Conservation (phyloP, 2,329 filamentous ascomycete genomes). For the Elsinoe ampelina region DNA sequence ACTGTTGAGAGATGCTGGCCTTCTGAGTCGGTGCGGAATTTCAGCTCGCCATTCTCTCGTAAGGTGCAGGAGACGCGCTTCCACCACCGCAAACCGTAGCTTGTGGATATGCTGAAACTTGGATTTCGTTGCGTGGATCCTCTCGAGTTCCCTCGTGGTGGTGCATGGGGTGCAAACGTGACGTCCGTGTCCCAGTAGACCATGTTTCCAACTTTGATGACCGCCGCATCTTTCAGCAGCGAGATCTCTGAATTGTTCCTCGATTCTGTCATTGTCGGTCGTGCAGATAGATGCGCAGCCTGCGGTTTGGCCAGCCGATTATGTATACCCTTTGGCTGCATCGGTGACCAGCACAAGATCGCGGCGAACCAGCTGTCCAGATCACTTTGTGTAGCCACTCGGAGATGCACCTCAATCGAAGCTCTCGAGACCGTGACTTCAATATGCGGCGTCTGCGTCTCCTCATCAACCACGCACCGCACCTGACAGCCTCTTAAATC, state of each 20-base stretch:
- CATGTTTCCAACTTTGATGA: conserved; percentile 75
- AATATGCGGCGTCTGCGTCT: conserved; percentile 41
- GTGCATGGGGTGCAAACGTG: conserved; percentile 34
- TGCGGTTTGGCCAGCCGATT: conserved; percentile 46
- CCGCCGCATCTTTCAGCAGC: conserved; percentile 59
- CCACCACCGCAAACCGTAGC: conserved; percentile 59
- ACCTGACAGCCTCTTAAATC: conserved; percentile 68
- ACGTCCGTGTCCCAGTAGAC: conserved; percentile 69
- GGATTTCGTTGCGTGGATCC: conserved; percentile 30
- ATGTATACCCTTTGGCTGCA: conserved; percentile 50
- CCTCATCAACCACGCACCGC: conserved; percentile 40
- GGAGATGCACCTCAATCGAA: conserved; percentile 54
- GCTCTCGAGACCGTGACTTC: conserved; percentile 45
- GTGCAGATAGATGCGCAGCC: conserved; percentile 19
- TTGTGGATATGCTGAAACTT: conserved; percentile 47
- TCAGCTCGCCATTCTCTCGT: conserved; percentile 90
- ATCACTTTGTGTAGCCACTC: conserved; percentile 55
- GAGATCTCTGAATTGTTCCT: conserved; percentile 43
- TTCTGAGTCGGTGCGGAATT: conserved; percentile 79
- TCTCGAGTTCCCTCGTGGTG: conserved; percentile 17
- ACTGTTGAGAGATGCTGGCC: conserved; percentile 71
- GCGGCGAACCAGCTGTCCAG: conserved; percentile 74
- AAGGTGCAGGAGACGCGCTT: conserved; percentile 83
- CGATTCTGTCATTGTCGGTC: conserved; percentile 21
- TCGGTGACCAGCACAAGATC: conserved; percentile 70